Evolutionary conservation across 1,139 yeast species (phyloP).

Genomic region (Kluyveromyces sp.): DNA sequence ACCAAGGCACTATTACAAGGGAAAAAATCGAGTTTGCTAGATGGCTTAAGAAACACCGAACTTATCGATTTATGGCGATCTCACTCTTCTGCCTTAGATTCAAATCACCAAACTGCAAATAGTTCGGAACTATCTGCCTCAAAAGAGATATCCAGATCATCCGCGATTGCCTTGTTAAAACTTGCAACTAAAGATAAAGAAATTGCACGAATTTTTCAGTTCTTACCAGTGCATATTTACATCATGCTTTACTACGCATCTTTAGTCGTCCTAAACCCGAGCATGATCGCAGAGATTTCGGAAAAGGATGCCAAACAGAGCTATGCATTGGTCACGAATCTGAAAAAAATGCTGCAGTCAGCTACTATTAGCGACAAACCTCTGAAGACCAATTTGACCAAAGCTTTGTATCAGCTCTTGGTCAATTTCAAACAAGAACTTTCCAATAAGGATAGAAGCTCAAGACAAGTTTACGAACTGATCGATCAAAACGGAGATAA

Average conservation of each 20-base stretch:
- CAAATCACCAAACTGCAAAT: neutral
- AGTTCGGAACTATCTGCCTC: conserved; percentile 23
- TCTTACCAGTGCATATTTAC: conserved; percentile 66
- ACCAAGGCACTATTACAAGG: conserved; percentile 18
- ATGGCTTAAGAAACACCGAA: conserved; percentile 29
- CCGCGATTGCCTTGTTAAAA: conserved; percentile 58
- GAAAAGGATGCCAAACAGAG: conserved; percentile 17
- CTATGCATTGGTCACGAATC: conserved; percentile 32
- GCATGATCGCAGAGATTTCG: conserved; percentile 5
- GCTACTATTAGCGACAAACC: conserved; percentile 49
- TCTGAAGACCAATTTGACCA: conserved; percentile 45
- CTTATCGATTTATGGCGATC: conserved; percentile 11
- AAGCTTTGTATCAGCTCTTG: conserved; percentile 41
- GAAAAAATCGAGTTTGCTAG: conserved; percentile 13
- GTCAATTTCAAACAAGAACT: conserved; percentile 30
- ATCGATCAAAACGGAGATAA: conserved; percentile 12
- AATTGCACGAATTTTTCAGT: conserved; percentile 49
- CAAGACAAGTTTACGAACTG: conserved; percentile 24
- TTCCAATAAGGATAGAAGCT: conserved; percentile 8
- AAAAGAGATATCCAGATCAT: conserved; percentile 48
- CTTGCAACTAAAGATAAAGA: conserved; percentile 55
- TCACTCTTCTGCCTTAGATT: neutral
- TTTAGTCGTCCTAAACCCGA: conserved; percentile 45
- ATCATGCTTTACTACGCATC: conserved; percentile 68
- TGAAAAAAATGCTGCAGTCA: conserved; percentile 39